Evolutionary conservation across 75 land plant species (phyloP).

Genomic region (Chamaecyparis obtusa): DNA sequence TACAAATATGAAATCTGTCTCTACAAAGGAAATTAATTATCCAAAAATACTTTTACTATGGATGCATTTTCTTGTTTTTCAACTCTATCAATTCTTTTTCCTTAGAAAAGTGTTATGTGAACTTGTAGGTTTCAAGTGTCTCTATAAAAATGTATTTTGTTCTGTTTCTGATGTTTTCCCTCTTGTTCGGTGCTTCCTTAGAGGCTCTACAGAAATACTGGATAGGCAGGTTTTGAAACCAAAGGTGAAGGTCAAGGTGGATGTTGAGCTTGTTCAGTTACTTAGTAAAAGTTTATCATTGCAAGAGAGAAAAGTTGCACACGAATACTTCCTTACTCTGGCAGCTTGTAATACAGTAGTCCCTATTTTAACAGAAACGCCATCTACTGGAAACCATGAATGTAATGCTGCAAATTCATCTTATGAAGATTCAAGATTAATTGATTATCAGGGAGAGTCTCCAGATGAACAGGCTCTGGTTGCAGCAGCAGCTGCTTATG

Average conservation of each 20-base stretch:
- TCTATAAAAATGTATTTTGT: neutral
- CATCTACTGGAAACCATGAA: slow-evolving; percentile 25
- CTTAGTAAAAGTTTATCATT: slow-evolving; percentile 19
- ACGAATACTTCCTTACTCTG: slow-evolving; percentile 70
- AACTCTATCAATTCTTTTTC: neutral
- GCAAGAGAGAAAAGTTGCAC: slow-evolving; percentile 36
- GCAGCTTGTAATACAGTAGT: slow-evolving; percentile 92
- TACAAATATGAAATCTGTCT: neutral
- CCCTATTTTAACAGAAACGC: slow-evolving; percentile 51
- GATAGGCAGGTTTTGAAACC: slow-evolving; percentile 49
- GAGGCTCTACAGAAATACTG: slow-evolving; percentile 30
- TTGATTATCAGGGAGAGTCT: slow-evolving; percentile 90
- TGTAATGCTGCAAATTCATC: slow-evolving; percentile 9
- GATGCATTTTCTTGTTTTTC: neutral
- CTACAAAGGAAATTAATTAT: neutral
- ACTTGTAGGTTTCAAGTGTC: neutral
- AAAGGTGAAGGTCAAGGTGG: slow-evolving; percentile 54
- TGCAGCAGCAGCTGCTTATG: slow-evolving; percentile 82
- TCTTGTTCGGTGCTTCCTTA: slow-evolving; percentile 15
- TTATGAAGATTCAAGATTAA: slow-evolving; percentile 20
- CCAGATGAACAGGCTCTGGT: slow-evolving; percentile 97
- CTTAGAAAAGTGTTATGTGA: neutral
- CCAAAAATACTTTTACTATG: neutral
- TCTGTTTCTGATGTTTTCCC: slow-evolving; percentile 12
- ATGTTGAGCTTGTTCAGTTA: slow-evolving; percentile 43